A percentile compares a stretch with the other conserved stretches of the same genome.
Conservation (phyloP, 768 basidiomycete genomes). For the Saitozyma podzolica region DNA sequence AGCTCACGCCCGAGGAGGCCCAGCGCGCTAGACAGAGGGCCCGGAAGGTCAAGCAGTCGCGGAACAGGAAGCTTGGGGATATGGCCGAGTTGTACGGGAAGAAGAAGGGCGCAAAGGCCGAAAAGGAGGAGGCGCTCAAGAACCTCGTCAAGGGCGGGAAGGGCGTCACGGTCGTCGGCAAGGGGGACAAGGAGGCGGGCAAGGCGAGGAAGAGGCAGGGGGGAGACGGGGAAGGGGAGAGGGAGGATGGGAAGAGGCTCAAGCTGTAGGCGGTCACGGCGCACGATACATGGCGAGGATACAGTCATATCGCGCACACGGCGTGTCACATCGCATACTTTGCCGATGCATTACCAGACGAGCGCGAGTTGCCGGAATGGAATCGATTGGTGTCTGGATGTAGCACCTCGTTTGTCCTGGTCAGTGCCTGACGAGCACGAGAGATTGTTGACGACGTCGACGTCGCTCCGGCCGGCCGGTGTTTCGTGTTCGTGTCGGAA, state of each 20-base stretch:
- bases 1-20: conserved; percentile 84
- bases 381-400: too few species aligned
- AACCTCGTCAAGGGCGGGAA: conserved; percentile 73
- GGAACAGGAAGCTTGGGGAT: conserved; percentile 70
- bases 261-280: conserved; percentile 26
- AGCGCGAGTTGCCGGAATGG: too few species aligned
- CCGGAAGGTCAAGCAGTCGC: conserved; percentile 59
- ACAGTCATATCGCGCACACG: not conserved
- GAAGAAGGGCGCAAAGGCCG: conserved; percentile 61
- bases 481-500: too few species aligned
- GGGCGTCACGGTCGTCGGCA: conserved; percentile 52
- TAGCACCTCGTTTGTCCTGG: too few species aligned
- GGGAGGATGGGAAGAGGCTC: conserved; percentile 40
- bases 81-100: conserved; percentile 61
- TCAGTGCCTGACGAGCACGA: too few species aligned
- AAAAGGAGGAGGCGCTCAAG: conserved; percentile 82
- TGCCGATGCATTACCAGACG: too few species aligned
- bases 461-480: too few species aligned
- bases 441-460: too few species aligned
- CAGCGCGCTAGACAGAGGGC: conserved; percentile 59
- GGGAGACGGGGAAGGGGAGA: conserved; percentile 12
- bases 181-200: conserved; percentile 35
- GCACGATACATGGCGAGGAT: not conserved
- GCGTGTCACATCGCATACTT: too few species aligned
- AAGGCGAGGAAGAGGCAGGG: conserved; percentile 26